A percentile compares a stretch with the other conserved stretches of the same genome.
Evolutionary conservation across 441 rosid genomes (phyloP).

Genomic region (Capsella rubella): DNA sequence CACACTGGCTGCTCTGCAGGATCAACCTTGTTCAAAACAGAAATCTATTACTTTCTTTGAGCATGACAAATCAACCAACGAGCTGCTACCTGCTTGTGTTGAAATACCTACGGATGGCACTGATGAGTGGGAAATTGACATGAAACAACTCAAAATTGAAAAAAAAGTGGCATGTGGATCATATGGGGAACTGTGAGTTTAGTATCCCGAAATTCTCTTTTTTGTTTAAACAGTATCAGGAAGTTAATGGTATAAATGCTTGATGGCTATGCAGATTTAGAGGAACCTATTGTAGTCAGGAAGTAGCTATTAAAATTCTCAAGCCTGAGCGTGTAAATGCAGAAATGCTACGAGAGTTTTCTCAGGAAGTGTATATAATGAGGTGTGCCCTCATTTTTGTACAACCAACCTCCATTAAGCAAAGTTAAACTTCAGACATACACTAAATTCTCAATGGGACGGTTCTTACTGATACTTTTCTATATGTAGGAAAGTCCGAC

Average conservation of each 20-base stretch:
- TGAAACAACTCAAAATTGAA: conserved; percentile 71
- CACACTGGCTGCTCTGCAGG: conserved; percentile 60
- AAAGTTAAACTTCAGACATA: neutral
- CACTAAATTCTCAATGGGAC: neutral
- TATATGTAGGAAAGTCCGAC: conserved; percentile 84
- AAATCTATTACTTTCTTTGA: conserved; percentile 53
- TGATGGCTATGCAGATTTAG: conserved; percentile 61
- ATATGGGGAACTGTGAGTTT: conserved; percentile 85
- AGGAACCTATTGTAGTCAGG: conserved; percentile 94
- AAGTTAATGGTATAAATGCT: conserved; percentile 25
- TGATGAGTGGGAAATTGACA: conserved; percentile 97
- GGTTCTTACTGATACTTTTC: conserved; percentile 20
- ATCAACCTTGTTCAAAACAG: conserved; percentile 56
- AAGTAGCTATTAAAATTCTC: conserved; percentile 89
- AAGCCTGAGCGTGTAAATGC: conserved; percentile 81
- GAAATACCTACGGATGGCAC: conserved; percentile 93
- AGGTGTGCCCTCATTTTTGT: conserved; percentile 59
- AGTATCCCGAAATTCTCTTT: conserved; percentile 1
- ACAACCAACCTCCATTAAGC: neutral
- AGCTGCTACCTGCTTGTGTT: conserved; percentile 62
- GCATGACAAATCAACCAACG: conserved; percentile 52
- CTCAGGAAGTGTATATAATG: conserved; percentile 96
- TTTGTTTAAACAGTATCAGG: conserved; percentile 15
- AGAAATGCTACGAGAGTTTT: conserved; percentile 83
- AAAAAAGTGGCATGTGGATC: conserved; percentile 90